Base-by-base conservation (phyloP, 140 eudicot genomes). In the Erigeron philadelphicus region DNA sequence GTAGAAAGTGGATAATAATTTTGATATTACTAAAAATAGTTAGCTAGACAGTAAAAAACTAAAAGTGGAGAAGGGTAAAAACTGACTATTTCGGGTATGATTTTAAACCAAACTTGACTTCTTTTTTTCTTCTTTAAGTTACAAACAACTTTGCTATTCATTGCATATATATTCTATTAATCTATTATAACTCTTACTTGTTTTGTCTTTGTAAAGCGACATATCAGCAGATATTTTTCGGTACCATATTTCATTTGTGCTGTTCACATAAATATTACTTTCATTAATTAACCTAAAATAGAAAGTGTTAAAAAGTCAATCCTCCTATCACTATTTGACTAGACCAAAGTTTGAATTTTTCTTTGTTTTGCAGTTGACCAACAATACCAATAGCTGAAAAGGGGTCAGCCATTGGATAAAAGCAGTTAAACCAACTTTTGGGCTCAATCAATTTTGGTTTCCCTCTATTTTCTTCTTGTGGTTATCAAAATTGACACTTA, bases 361-460 rank as follows among this genome's bases (percentile, higher is more conserved):
- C 19, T n/a, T 21, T 13, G 10, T 56, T 64, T 77, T 77, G 77
- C 68, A 71, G 81, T 71, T 77, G 73, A 77, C 81, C 77, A 64
- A 77, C 81, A 71, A 64, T 70, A 77, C 81, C 81, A 71, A 65
- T 4, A 64, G 59, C 69, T 64, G 21, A 65, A 46, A 71, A 1
- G 41, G 23, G 55, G 68, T 63, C 53, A 63, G 4, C 53, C 81
- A 46, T 64, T 45, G 3, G 75, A 74, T 69, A 40, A 69, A 67
- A 69, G 83, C 80, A 79, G 83, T 79, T 79, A 69, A 69, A 74
- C 83, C 73, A 79, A 69, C 80, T 76, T 58, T 68, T 62, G 72
- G 23, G 61, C 61, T 52, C 76, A 76, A 68, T 77, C 18, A 71
- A 64, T 56, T 38, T 18, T 35, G n/a, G 12, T 77, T 47, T 63